Evolutionary conservation across 345 rosid species (phyloP), one percentile per base, ranked within the genome.

Genomic region (Hypericum androsaemum): DNA sequence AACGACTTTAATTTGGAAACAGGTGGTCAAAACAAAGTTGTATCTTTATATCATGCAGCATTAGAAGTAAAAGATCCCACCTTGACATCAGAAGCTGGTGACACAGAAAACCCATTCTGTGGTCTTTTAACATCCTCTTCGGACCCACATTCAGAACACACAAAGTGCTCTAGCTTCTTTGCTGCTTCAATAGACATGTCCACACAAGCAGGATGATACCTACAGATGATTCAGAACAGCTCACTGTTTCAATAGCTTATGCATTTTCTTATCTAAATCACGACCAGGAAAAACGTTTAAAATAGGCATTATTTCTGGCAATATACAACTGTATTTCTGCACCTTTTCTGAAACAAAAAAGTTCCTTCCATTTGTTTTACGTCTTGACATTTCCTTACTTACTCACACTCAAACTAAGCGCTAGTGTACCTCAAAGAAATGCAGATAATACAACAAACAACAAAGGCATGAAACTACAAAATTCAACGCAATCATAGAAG

Each of bases 141-240:
- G 41, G 88, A 67, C 36, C 65, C 70, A 69, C 97, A 89, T 56
- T 86, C 95, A 54, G 67, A 61, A 56, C 97, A 89, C 5, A 64
- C 73, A 57, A 81, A 89, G 66, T 80, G 94, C 1, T 83, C 94
- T 14, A 83, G 63, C 74, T 73, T 80, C 69, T 83, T 83, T 7
- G 94, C 83, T 65, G 78, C 88, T 65, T 83, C 90, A 64, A 78
- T 78, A 3, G 84, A 80, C 94, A 82, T 78, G 62, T 80, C 85
- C 49, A 80, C 86, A 70, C 95, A 89, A 12, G 83, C 83, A 50
- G 97, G 95, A 69, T 89, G 95, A 65, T 80, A 86, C 94, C 97
- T 89, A 58, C 50, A 66, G 39, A 43, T 36, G 58, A 36, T 47
- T 69, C 46, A 22, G 32, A 22, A 22, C 4, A 1, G 32, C 32